phyloP scores from a whole-genome alignment of 129 eudicot species.

The Flaveria trinervia region DNA sequence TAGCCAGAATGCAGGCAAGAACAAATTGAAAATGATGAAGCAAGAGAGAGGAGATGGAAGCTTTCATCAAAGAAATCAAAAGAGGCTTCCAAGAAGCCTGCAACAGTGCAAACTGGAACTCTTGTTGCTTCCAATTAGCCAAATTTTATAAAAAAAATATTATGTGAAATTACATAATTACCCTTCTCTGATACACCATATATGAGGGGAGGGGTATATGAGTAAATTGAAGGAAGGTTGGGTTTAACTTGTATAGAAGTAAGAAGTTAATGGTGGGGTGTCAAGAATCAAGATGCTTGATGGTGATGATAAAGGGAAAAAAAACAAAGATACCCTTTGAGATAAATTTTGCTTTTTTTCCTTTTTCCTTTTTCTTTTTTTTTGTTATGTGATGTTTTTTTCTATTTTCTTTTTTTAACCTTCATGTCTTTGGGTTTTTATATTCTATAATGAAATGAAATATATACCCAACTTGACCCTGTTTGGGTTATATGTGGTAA shows the following conservation, averaged over 20 bases:
- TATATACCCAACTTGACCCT: slow-evolving; percentile 27
- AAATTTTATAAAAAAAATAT: slow-evolving; percentile 8
- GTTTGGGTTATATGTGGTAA: slow-evolving; percentile 12
- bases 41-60: slow-evolving; percentile 68
- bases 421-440: slow-evolving; percentile 33
- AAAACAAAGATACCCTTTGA: slow-evolving; percentile 39
- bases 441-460: slow-evolving; percentile 18
- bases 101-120: slow-evolving; percentile 65
- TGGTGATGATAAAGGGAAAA: slow-evolving; percentile 22
- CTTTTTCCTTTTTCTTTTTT: slow-evolving; percentile 10
- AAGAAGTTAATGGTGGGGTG: slow-evolving; percentile 25
- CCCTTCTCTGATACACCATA: slow-evolving; percentile 34
- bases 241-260: slow-evolving; percentile 24
- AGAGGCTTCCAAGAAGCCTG: slow-evolving; percentile 53
- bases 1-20: slow-evolving; percentile 98
- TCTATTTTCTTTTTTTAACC: background rate
- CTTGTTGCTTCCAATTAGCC: slow-evolving; percentile 53
- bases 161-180: slow-evolving; percentile 37
- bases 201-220: slow-evolving; percentile 37
- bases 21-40: slow-evolving; percentile 85
- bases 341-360: slow-evolving; percentile 32
- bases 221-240: background rate
- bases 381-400: background rate
- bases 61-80: slow-evolving; percentile 54
- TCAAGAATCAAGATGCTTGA: background rate